These are phyloP conservation scores for Iris pallida DNA, from an alignment of 116 monocot species.

Conservation along the genomic window DNA sequence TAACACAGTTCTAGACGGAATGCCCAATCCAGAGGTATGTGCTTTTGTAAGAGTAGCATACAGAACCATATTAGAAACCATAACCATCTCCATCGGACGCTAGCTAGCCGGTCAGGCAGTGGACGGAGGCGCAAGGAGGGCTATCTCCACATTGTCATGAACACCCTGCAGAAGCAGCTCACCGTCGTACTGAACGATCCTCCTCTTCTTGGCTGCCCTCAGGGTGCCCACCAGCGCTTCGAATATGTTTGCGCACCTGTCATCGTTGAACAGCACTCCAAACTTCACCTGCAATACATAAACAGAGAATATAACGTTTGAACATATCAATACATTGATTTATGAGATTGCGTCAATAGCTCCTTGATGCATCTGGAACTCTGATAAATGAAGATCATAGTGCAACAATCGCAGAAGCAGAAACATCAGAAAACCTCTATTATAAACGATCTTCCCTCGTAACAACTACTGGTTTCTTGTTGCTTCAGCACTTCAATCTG, in stretches of 20 bases:
- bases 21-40: too few species aligned
- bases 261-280: conserved; percentile 83
- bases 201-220: conserved; percentile 89
- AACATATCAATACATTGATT: too few species aligned
- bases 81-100: background rate
- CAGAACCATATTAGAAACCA: background rate
- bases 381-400: too few species aligned
- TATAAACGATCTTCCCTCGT: too few species aligned
- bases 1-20: background rate
- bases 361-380: too few species aligned
- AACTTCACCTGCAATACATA: conserved; percentile 46
- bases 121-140: conserved; percentile 24
- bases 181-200: conserved; percentile 63
- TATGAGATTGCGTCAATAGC: too few species aligned
- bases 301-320: too few species aligned
- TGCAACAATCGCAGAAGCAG: too few species aligned
- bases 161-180: conserved; percentile 89
- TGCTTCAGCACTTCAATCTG: too few species aligned
- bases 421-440: too few species aligned
- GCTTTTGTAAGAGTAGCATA: background rate
- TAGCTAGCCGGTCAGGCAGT: background rate
- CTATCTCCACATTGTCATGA: conserved; percentile 90
- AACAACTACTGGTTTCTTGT: too few species aligned
- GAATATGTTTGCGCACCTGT: conserved; percentile 86
- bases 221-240: conserved; percentile 91